These are phyloP conservation scores for Acanthamoeba sp. DNA, from an alignment of 208 protist genomes.

Conservation along the genomic window DNA sequence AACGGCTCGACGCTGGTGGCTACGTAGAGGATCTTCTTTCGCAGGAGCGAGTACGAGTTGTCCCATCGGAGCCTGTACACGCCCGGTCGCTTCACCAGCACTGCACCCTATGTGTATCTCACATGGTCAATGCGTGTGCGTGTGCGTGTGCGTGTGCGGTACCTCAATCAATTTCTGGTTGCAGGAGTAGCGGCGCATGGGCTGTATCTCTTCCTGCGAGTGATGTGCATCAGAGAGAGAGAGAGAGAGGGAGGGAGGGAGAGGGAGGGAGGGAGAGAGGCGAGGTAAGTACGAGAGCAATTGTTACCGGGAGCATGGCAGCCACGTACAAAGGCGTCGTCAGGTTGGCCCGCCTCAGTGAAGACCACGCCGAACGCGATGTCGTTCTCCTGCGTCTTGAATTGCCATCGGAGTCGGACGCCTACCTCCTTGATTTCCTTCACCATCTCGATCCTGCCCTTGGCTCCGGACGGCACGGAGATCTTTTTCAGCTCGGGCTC, in stretches of 20 bases:
- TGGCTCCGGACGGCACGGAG: slow-evolving; percentile 28
- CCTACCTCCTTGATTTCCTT: slow-evolving; percentile 44
- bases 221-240: too few species aligned
- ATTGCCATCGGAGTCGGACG: slow-evolving; percentile 8
- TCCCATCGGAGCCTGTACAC: slow-evolving; percentile 62
- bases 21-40: slow-evolving; percentile 51
- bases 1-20: neutral
- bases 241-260: too few species aligned
- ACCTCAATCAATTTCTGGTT: slow-evolving; percentile 15
- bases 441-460: slow-evolving; percentile 22
- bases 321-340: neutral
- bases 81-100: slow-evolving; percentile 48
- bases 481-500: slow-evolving; percentile 28
- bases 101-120: neutral
- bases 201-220: slow-evolving; percentile 38
- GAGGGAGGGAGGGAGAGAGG: neutral
- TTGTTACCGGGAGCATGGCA: neutral
- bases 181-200: slow-evolving; percentile 13
- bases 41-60: slow-evolving; percentile 55
- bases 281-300: neutral
- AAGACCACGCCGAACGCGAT: slow-evolving; percentile 66
- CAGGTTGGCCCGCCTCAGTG: neutral
- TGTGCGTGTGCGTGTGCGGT: neutral
- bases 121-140: neutral
- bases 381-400: slow-evolving; percentile 60